Evolutionary conservation across 305 asterid species (phyloP), one percentile per base, ranked within the genome.

Genomic region (Salvia sclarea): DNA sequence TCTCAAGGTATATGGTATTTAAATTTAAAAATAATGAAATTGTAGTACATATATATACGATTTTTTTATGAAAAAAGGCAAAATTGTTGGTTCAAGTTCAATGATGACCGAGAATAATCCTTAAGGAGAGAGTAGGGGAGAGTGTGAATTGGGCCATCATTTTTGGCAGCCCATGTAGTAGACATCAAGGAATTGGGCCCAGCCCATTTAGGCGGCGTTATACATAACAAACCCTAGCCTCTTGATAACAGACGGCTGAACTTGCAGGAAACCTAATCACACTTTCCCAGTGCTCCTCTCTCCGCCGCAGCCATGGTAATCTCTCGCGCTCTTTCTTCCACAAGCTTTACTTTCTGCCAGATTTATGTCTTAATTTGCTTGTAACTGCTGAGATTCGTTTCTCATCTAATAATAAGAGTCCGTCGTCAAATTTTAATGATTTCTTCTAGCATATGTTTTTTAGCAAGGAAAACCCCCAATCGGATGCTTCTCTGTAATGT

Each of bases 291-390:
- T 13, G 12, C 33, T 30, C 20, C 3, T 30, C 28, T 1, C 54
- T 28, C 65, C 41, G 74, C 69, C 56, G 50, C 71, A 75, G 59
- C 78, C 75, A 79, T 79, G 80, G 83, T 79, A 79, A 64, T 10
- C 56, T 13, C 22, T 30, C 33, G 22, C 31, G 11, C 50, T 40
- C 59, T 54, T 18, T 54, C 61, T 13, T 1, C 21, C 5, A 0
- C 13, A 5, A 24, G 52, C 57, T 20, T 50, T 43, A 2, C 20
- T 58, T 62, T 33, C 8, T 20, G 0, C 2, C 17, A 3, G 18
- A 10, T 28, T 35, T 38, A 6, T 66, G 58, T 30, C 8, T 49
- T 66, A 10, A 18, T 45, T 24, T 45, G 14, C 41, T 48, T 25
- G 24, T 53, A 16, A 17, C 14, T 35, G 21, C 16, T 28, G 43